Evolutionary conservation across 345 rosid species (phyloP), one percentile per base, ranked within the genome.

Genomic region (Sisymbrium irio): DNA sequence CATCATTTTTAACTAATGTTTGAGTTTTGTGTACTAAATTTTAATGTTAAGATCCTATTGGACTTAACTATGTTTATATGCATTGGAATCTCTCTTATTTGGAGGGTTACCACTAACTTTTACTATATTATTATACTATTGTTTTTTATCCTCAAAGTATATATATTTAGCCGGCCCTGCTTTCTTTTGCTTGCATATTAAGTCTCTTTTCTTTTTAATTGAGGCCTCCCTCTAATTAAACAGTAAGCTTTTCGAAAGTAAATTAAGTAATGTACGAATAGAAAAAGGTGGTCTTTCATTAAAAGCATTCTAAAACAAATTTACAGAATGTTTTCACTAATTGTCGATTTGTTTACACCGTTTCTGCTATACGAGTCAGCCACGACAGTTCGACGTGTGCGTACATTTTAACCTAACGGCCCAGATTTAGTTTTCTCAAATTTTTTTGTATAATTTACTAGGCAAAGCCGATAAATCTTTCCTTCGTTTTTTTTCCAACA

Each of bases 141-240:
- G 20, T 45, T 7, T 33, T 36, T 1, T 54, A n/a, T 49, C 7
- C 41, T 53, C 14, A 5, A 41, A 66, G 37, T 50, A 36, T 55
- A 36, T 55, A 56, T 40, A 56, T 54, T 28, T 13, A 6, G 63
- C 73, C 62, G 54, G 63, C 63, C 27, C 4, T 46, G 41, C 20
- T 47, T 6, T 6, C 35, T 63, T n/a, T n/a, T 27, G 12, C 55
- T 55, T 40, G 30, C 36, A 6, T 17, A 17, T n/a, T n/a, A 7
- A 55, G 8, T 40, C 28, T 27, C 41, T 55, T 51, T 53, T 67
- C 15, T 18, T 12, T 18, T 15, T 32, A 1, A 9, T 33, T 49
- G 33, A 65, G 70, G 70, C 58, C 58, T 19, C 46, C 58, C 58
- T 65, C 46, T 49, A 49, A n/a, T n/a, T n/a, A 49, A 27, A 65